A percentile compares a stretch with the other conserved stretches of the same genome.
Conservation (phyloP, 352 stramenopile species). For the Phytophthora europaea region DNA sequence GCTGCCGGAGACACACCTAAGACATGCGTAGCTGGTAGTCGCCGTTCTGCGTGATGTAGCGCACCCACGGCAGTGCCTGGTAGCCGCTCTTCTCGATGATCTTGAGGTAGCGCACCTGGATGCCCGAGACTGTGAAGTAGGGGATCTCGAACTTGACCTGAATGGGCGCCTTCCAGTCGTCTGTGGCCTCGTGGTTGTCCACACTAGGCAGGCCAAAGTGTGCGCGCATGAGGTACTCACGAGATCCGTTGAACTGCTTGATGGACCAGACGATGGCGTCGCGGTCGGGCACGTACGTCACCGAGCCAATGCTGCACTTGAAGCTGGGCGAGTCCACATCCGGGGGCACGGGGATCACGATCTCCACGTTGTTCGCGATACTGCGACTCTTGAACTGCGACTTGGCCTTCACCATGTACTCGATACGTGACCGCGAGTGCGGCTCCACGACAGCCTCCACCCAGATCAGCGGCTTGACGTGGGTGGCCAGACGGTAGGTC, state of each 20-base stretch:
- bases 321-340: conserved; percentile 99
- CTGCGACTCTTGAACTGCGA: conserved; percentile 99
- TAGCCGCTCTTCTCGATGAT: conserved; percentile 99
- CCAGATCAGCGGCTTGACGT: conserved; percentile 99
- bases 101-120: conserved; percentile 99
- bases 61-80: conserved; percentile 99
- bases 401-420: conserved; percentile 99
- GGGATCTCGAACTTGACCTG: conserved; percentile 98
- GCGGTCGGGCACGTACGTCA: conserved; percentile 99
- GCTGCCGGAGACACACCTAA: conserved; percentile 60
- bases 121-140: conserved; percentile 97
- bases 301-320: conserved; percentile 97
- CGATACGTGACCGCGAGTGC: conserved; percentile 96
- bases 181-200: conserved; percentile 82
- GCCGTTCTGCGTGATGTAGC: conserved; percentile 99
- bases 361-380: conserved; percentile 99
- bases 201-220: conserved; percentile 99
- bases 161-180: conserved; percentile 93
- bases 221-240: conserved; percentile 99
- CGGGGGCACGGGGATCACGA: conserved; percentile 98
- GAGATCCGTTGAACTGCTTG: conserved; percentile 99
- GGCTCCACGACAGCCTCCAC: conserved; percentile 98
- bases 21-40: conserved; percentile 99
- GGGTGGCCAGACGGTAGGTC: conserved; percentile 98
- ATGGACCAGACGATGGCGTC: conserved; percentile 99